Conservation (phyloP, 306 rosid species). For the Rubus parviflorus region DNA sequence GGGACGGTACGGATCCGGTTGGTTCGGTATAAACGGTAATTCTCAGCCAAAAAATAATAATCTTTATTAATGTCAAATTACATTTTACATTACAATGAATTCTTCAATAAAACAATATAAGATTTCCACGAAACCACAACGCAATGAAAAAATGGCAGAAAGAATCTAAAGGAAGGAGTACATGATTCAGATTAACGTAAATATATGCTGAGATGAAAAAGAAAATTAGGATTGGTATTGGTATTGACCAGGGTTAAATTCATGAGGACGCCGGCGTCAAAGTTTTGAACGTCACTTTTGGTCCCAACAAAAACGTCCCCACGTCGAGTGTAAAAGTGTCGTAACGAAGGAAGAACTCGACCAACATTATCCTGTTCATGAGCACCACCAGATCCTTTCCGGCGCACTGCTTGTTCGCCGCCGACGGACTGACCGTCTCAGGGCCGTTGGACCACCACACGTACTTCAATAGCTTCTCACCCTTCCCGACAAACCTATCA, state of each 20-base stretch:
- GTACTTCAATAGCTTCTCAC: slow-evolving; percentile 44
- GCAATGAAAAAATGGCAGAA: not conserved
- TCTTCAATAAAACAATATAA: not conserved
- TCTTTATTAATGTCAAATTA: not conserved
- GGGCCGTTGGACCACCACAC: slow-evolving; percentile 67
- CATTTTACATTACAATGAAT: not conserved
- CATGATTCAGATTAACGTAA: not conserved
- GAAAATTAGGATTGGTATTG: not conserved
- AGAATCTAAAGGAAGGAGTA: not conserved
- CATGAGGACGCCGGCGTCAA: slow-evolving; percentile 27
- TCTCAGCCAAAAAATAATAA: too few relatives aligned
- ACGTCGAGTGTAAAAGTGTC: slow-evolving; percentile 62
- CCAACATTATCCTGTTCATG: slow-evolving; percentile 57
- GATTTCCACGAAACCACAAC: not conserved
- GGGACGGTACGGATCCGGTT: too few relatives aligned
- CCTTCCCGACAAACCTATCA: slow-evolving; percentile 32
- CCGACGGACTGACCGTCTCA: slow-evolving; percentile 50
- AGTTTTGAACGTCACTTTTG: slow-evolving; percentile 37
- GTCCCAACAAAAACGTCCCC: slow-evolving; percentile 39
- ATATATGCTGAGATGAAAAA: not conserved
- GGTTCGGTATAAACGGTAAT: too few relatives aligned
- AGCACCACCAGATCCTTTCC: slow-evolving; percentile 70
- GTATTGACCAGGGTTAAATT: not conserved
- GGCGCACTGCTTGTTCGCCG: slow-evolving; percentile 64
- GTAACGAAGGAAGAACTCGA: slow-evolving; percentile 64